Evolutionary conservation across 2,329 filamentous ascomycete species (phyloP), one percentile per base, ranked within the genome.

Genomic region (Fusarium succisae): DNA sequence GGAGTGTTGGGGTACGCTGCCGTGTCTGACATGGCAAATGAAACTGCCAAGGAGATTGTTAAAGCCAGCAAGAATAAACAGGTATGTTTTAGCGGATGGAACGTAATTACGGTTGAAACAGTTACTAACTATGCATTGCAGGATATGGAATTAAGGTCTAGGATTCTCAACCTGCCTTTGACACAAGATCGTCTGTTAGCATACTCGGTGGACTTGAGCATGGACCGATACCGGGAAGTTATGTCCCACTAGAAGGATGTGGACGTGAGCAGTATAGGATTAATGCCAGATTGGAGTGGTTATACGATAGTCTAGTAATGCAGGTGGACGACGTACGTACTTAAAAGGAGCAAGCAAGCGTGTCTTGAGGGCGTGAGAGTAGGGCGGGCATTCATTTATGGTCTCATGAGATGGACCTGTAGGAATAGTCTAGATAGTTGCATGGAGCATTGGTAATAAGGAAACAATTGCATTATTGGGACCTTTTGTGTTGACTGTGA

Each of bases 1-100:
- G 81, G 91, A 71, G 88, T 93, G 79, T 85, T 90, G 60, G 75
- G 82, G 45, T 84, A 82, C 62, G 94, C 95, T 47, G 94, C 94
- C 1, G 87, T 96, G 61, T 91, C 92, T 73, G 94, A 97, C 79
- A 97, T 98, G 88, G 92, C 92, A 53, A 90, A 90, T 60, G 87
- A 91, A 51, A 90, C 96, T 68, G 93, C 93, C 15, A 88, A 89
- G 70, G 88, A 91, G 80, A 89, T 93, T 67, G 84, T 91, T 61
- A 87, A 86, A 65, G 76, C 84, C 70, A 83, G 84, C 55, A 88
- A 88, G 78, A 86, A 87, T 77, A 89, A 88, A 74, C 86, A 89
- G 81, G 90, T 91, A 82, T 80, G 87, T 83, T 47, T 54, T 28
- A 43, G 24, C 13, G 22, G 14, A 38, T 39, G 14, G 20, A 24